These are phyloP conservation scores for Zalaria sp. DNA, from an alignment of 2,329 filamentous ascomycete species.

Conservation along the genomic window DNA sequence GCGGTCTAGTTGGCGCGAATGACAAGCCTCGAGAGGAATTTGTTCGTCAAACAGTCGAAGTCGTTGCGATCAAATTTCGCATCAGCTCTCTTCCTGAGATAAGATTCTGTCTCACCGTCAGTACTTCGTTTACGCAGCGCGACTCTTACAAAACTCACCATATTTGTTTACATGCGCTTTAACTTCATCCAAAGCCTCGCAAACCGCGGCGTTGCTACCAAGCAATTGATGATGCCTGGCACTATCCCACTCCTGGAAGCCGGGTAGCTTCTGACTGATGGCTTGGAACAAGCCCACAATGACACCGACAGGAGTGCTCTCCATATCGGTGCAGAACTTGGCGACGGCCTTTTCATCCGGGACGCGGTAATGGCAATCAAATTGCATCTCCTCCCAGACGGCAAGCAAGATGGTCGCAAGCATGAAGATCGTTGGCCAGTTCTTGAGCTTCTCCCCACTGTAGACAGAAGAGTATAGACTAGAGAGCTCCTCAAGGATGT, in stretches of 20 bases:
- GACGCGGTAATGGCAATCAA: constrained; percentile 91
- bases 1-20: constrained; percentile 67
- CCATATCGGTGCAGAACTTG: constrained; percentile 96
- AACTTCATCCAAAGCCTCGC: constrained; percentile 93
- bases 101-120: constrained; percentile 49
- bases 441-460: constrained; percentile 92
- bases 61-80: constrained; percentile 80
- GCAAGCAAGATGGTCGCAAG: constrained; percentile 82
- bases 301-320: constrained; percentile 86
- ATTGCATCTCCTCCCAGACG: constrained; percentile 98
- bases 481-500: constrained; percentile 88
- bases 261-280: constrained; percentile 90
- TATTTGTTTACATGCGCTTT: constrained; percentile 84
- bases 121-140: background rate
- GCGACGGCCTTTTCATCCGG: constrained; percentile 72
- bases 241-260: constrained; percentile 90
- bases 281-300: constrained; percentile 95
- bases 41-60: constrained; percentile 92
- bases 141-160: constrained; percentile 45
- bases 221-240: constrained; percentile 79
- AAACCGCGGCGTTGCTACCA: constrained; percentile 82
- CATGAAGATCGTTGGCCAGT: constrained; percentile 99
- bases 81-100: constrained; percentile 65
- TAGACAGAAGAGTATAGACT: constrained; percentile 93
- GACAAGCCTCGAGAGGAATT: constrained; percentile 91